Evolutionary conservation across 192 early-diverging fungal genomes (phyloP).

Genomic region (Entomortierella beljakovae): DNA sequence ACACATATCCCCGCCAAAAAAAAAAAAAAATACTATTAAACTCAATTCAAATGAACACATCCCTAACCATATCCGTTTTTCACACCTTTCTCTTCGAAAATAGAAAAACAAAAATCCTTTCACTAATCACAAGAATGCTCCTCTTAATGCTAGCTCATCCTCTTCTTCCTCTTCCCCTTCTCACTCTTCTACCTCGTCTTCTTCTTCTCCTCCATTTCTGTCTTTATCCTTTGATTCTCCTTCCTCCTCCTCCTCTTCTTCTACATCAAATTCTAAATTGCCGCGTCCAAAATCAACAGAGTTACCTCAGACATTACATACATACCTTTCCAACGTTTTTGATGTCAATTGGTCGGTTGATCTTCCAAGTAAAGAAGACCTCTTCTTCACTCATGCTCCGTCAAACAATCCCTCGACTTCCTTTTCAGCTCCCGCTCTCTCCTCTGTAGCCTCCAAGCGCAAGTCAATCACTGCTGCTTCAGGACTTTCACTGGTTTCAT

Average conservation of each 20-base stretch:
- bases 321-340: constrained; percentile 45
- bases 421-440: not conserved
- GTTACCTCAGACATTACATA: constrained; percentile 35
- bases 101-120: not conserved
- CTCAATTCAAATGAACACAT: no score
- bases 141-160: not conserved
- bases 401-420: not conserved
- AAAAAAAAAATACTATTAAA: no score
- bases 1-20: no score
- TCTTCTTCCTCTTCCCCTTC: not conserved
- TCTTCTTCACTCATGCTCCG: constrained; percentile 25
- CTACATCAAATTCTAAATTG: not conserved
- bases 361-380: constrained; percentile 34
- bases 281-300: constrained; percentile 40
- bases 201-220: not conserved
- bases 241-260: not conserved
- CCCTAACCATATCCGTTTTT: no score
- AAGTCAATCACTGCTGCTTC: constrained; percentile 31
- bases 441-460: constrained; percentile 23
- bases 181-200: not conserved
- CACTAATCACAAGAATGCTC: not conserved
- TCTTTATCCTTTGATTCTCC: not conserved
- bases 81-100: no score
- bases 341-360: constrained; percentile 48
- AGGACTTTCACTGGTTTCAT: constrained; percentile 9